Percentiles rank a stretch among this genome's conserved stretches.
Evolutionary conservation across 345 rosid genomes (phyloP).

Genomic region (Reutealis trisperma): DNA sequence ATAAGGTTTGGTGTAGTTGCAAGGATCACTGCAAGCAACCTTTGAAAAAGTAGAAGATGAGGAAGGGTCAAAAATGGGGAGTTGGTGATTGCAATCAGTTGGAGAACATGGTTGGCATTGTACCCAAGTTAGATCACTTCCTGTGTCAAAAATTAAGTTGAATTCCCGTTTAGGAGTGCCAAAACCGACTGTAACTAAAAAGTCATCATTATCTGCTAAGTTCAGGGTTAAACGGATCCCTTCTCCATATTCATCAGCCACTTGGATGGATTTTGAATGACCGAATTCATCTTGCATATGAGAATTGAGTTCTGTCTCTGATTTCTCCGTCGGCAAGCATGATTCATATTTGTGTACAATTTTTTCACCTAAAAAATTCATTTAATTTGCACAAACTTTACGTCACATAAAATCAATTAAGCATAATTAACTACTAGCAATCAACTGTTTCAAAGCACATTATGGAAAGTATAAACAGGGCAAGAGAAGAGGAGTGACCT

Average conservation of each 20-base stretch:
- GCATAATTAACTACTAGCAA: no score
- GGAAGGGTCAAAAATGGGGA: constrained; percentile 23
- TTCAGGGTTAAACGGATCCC: not conserved
- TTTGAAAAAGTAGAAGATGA: constrained; percentile 25
- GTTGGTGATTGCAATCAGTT: not conserved
- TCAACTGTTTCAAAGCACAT: no score
- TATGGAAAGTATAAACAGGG: no score
- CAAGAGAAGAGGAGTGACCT: no score
- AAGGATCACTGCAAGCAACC: constrained; percentile 2
- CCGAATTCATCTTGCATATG: not conserved
- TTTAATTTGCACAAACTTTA: no score
- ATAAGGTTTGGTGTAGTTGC: not conserved
- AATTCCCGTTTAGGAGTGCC: constrained; percentile 30
- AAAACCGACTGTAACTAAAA: constrained; percentile 7
- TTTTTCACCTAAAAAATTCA: no score
- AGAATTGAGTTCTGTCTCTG: no score
- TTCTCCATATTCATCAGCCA: not conserved
- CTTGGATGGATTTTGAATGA: not conserved
- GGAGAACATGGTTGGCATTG: constrained; percentile 6
- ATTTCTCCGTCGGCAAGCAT: no score
- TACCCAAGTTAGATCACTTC: constrained; percentile 33
- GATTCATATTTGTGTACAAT: no score
- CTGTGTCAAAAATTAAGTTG: constrained; percentile 28
- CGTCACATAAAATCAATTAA: no score
- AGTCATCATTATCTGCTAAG: not conserved